Percentiles rank a stretch among this genome's conserved stretches.
Evolutionary conservation across 1,284 basidiomycete species (phyloP).

Genomic region (Volvariella surrecta): DNA sequence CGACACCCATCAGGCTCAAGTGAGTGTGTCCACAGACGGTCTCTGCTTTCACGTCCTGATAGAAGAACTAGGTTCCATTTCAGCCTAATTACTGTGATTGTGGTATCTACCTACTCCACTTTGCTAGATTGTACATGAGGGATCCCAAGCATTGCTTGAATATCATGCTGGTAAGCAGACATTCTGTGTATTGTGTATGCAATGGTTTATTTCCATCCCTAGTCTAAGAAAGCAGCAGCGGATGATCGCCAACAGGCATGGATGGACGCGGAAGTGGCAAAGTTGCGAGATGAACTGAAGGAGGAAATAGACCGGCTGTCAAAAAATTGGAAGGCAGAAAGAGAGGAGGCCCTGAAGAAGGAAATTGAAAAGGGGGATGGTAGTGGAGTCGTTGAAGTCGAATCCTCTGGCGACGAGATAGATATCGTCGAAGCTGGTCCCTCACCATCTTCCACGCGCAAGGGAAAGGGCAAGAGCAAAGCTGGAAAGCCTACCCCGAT

Average conservation of each 20-base stretch:
- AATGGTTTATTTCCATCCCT: constrained; percentile 3
- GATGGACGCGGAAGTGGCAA: constrained; percentile 31
- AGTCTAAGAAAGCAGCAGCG: constrained; percentile 19
- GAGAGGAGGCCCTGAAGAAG: constrained; percentile 18
- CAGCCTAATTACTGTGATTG: constrained; percentile 87
- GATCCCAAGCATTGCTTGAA: constrained; percentile 38
- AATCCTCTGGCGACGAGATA: constrained; percentile 37
- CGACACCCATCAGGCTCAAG: constrained; percentile 37
- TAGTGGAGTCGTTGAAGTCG: constrained; percentile 18
- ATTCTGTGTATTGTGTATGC: not conserved
- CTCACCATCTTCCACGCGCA: not conserved
- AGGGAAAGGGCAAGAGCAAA: constrained; percentile 7
- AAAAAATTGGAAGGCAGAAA: constrained; percentile 27
- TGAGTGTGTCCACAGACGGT: constrained; percentile 15
- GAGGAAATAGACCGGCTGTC: constrained; percentile 25
- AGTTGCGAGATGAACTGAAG: constrained; percentile 29
- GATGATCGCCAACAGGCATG: constrained; percentile 36
- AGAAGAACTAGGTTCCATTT: constrained; percentile 49
- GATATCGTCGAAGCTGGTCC: constrained; percentile 25
- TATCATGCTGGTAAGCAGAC: constrained; percentile 35
- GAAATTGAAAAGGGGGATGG: constrained; percentile 18
- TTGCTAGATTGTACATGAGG: constrained; percentile 62
- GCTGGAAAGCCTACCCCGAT: constrained; percentile 1
- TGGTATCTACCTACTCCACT: constrained; percentile 77
- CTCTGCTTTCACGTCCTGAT: not conserved